Evolutionary conservation across 192 early-diverging fungal genomes (phyloP).

Genomic region (Coemansia biformis): DNA sequence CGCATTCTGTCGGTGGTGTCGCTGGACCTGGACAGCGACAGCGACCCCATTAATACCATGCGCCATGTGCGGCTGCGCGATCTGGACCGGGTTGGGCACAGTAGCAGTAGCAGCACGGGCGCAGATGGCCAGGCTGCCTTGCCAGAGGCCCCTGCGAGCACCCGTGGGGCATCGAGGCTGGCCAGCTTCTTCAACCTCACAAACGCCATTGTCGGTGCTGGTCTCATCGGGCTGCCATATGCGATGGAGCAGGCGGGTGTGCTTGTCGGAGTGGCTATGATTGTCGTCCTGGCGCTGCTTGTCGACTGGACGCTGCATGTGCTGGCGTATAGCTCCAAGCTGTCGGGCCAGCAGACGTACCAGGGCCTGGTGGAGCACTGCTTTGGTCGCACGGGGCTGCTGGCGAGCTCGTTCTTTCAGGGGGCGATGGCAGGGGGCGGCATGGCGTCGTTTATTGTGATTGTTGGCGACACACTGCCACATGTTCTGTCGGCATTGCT

Average conservation of each 20-base stretch:
- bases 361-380: slow-evolving; percentile 78
- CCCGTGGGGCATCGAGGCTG: too few species aligned
- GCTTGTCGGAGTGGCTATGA: slow-evolving; percentile 40
- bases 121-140: too few species aligned
- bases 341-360: slow-evolving; percentile 74
- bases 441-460: slow-evolving; percentile 49
- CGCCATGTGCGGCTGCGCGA: too few species aligned
- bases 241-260: slow-evolving; percentile 78
- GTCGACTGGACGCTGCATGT: slow-evolving; percentile 78
- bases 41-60: too few species aligned
- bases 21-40: too few species aligned
- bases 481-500: slow-evolving; percentile 71
- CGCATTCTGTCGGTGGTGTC: too few species aligned
- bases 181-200: too few species aligned
- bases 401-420: slow-evolving; percentile 81
- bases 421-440: slow-evolving; percentile 93
- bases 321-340: slow-evolving; percentile 66
- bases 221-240: slow-evolving; percentile 79
- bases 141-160: too few species aligned
- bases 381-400: slow-evolving; percentile 71
- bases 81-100: too few species aligned
- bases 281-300: too few species aligned
- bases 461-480: slow-evolving; percentile 84
- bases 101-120: too few species aligned
- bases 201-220: slow-evolving; percentile 91